phyloP scores from a whole-genome alignment of 768 basidiomycete species.

The Trametes villosa region DNA sequence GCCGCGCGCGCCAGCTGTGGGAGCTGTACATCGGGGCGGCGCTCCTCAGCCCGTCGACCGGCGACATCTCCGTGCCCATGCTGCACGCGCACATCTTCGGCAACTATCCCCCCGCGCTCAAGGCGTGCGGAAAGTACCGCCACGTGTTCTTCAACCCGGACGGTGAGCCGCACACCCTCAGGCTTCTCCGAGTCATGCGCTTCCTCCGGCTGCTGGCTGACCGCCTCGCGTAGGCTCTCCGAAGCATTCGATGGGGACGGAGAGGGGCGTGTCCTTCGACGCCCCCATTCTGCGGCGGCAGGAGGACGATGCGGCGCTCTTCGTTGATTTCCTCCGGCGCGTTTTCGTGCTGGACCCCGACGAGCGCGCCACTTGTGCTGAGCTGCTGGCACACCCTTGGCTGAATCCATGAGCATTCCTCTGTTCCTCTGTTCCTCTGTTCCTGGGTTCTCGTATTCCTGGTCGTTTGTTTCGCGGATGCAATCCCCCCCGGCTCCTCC shows the following conservation, averaged over 20 bases:
- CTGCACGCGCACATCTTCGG: constrained; percentile 5
- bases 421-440: no score
- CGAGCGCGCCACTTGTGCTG: not conserved
- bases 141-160: constrained; percentile 10
- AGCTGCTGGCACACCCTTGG: not conserved
- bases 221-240: not conserved
- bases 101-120: constrained; percentile 5
- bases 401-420: not conserved
- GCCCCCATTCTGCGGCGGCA: not conserved
- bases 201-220: not conserved
- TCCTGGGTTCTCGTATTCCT: no score
- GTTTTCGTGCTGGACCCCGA: not conserved
- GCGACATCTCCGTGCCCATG: not conserved
- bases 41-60: not conserved
- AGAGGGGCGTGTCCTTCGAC: not conserved
- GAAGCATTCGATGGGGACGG: not conserved
- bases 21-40: not conserved
- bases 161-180: no score
- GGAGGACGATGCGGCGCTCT: not conserved
- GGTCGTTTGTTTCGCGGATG: no score
- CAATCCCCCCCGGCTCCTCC: no score
- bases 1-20: not conserved
- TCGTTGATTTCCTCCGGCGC: not conserved
- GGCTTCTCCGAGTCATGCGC: not conserved
- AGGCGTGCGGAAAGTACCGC: constrained; percentile 5